These are phyloP conservation scores for Oehlia diaphana DNA, from an alignment of 192 early-diverging fungal species.

Conservation along the genomic window DNA sequence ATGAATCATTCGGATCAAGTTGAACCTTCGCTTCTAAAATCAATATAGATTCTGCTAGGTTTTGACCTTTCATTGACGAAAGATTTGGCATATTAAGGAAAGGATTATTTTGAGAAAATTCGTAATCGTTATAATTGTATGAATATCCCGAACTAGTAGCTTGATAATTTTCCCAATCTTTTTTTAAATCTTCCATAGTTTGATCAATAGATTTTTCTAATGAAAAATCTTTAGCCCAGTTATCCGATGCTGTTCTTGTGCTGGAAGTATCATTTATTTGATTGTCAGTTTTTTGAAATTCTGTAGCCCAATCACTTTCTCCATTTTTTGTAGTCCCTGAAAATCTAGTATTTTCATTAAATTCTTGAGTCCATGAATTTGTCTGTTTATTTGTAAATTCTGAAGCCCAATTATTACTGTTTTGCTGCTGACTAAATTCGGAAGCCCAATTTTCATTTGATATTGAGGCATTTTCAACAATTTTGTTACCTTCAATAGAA, in stretches of 20 bases:
- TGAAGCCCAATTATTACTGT: neutral
- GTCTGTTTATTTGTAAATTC: neutral
- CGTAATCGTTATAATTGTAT: constrained; percentile 67
- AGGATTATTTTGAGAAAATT: constrained; percentile 76
- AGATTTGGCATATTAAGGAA: constrained; percentile 55
- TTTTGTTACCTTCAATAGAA: constrained; percentile 84
- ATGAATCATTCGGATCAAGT: constrained; percentile 73
- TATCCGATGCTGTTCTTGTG: neutral
- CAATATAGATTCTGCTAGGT: constrained; percentile 83
- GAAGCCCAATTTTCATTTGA: neutral
- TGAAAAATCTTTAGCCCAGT: neutral
- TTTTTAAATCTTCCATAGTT: constrained; percentile 73
- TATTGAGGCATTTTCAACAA: constrained; percentile 61
- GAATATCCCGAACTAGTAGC: constrained; percentile 45
- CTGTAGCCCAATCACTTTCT: neutral
- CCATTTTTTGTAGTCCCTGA: neutral
- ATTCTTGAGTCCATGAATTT: neutral
- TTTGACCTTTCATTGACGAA: constrained; percentile 49
- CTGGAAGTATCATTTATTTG: neutral
- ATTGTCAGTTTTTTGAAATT: neutral
- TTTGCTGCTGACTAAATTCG: neutral
- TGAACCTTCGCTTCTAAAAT: constrained; percentile 89
- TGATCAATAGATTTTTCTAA: constrained; percentile 51
- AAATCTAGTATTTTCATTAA: neutral
- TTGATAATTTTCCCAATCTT: constrained; percentile 63